Conservation (phyloP, 73 alveolate species). For the Halteria grandinella region DNA sequence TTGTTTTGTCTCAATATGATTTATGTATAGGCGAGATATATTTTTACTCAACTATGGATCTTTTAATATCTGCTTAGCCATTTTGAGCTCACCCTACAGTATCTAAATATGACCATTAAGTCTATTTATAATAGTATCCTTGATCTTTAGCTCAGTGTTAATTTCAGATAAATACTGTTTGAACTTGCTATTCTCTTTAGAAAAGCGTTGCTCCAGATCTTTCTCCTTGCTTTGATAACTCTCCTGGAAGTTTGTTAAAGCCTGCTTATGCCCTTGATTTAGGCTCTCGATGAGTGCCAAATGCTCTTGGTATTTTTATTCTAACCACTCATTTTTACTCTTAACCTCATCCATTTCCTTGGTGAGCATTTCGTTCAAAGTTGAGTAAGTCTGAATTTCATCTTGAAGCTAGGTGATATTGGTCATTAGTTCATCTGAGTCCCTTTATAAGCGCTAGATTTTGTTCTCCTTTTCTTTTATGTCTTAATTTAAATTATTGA, state of each 20-base stretch:
- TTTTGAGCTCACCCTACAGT: not conserved
- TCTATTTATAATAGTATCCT: constrained; percentile 18
- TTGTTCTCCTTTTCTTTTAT: not conserved
- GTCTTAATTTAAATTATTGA: not conserved
- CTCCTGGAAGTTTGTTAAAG: not conserved
- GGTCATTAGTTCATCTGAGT: no score
- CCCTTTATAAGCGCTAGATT: no score
- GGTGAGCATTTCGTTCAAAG: not conserved
- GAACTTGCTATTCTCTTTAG: constrained; percentile 31
- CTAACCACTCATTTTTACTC: no score
- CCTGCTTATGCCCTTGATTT: constrained; percentile 6
- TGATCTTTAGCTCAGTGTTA: not conserved
- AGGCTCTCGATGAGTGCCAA: constrained; percentile 13
- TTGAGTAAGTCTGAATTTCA: not conserved
- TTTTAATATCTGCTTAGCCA: constrained; percentile 6
- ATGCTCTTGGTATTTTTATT: no score
- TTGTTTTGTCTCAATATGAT: no score
- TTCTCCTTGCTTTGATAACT: constrained; percentile 28
- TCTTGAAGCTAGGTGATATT: no score
- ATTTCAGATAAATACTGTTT: not conserved
- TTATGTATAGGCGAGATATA: no score
- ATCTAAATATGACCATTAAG: not conserved
- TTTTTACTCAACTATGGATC: constrained; percentile 24
- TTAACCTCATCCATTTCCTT: no score
- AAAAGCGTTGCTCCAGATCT: constrained; percentile 3